Evolutionary conservation across 2,329 filamentous ascomycete species (phyloP).

Genomic region (Alternaria burnsii): DNA sequence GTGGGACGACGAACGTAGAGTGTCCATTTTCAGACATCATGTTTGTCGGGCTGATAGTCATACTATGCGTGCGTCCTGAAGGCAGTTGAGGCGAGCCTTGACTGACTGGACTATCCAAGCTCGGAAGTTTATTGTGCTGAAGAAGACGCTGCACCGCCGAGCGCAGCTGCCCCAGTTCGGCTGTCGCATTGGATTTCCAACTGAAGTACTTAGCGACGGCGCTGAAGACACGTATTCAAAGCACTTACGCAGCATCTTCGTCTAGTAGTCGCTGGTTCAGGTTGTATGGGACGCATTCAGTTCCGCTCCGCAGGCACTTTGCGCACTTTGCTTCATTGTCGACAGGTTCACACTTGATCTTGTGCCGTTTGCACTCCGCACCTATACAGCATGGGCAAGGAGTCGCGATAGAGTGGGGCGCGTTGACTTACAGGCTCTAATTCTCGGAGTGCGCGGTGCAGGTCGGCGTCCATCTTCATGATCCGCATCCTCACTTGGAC

Average conservation of each 20-base stretch:
- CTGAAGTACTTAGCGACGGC: conserved; percentile 15
- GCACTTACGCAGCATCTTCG: conserved; percentile 43
- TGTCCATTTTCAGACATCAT: conserved; percentile 35
- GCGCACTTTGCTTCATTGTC: conserved; percentile 44
- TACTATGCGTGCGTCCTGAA: conserved; percentile 15
- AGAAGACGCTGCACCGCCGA: conserved; percentile 41
- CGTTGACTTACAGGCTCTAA: conserved; percentile 37
- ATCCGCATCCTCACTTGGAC: conserved; percentile 40
- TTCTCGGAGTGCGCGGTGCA: conserved; percentile 35
- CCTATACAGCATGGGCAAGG: conserved; percentile 24
- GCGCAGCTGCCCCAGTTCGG: conserved; percentile 37
- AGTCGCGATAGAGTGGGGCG: not conserved
- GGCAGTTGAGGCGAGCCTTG: conserved; percentile 22
- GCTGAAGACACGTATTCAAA: not conserved
- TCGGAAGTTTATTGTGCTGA: conserved; percentile 37
- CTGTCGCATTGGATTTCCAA: conserved; percentile 44
- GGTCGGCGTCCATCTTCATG: conserved; percentile 39
- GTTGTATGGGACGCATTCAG: conserved; percentile 81
- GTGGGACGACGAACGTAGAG: conserved; percentile 35
- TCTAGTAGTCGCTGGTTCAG: conserved; percentile 44
- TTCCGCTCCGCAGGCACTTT: conserved; percentile 59
- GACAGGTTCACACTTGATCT: conserved; percentile 48
- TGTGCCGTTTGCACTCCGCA: conserved; percentile 47
- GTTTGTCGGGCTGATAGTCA: conserved; percentile 36
- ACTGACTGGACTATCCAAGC: conserved; percentile 26